Base-by-base conservation (phyloP, 2,329 filamentous ascomycete genomes). In the Alternaria sp. region DNA sequence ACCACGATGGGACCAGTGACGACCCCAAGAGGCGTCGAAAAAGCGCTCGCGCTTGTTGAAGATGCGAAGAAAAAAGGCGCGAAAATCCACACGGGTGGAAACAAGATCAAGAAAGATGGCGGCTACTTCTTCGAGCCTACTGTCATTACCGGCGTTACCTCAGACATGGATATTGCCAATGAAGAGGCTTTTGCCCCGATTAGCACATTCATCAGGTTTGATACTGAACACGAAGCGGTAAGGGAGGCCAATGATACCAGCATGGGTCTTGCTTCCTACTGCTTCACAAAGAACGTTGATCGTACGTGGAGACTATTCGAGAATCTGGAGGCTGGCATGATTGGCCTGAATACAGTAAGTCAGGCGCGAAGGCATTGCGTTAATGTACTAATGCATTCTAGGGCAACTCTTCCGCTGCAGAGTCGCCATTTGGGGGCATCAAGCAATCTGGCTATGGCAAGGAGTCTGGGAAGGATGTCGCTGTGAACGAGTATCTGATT, bases 71-170 rank as follows among this genome's bases (percentile, higher is more conserved):
- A 83, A 55, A 83, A 86, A 39, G 90, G 90, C 3, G 91, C 86
- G 1, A 85, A 84, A 44, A 76, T 91, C n/a, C 78, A 91, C 1
- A 79, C 88, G 20, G 90, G 90, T 12, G 88, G 87, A 4, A 80
- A 83, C 56, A 81, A 79, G 52, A 71, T 81, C 2, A 82, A 84
- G 2, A 73, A 72, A 43, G 72, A 80, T 8, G 78, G 81, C 0
- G 88, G 88, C 5, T 91, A 89, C 77, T 92, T 91, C 81, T 90
- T 91, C 76, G 83, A 89, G 72, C 89, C 88, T 1, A 91, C 89
- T 0, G 85, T 91, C 56, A 83, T 91, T 41, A 83, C 83, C 0
- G 84, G 85, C 5, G 86, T 88, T 63, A 87, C 82, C 7, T 77
- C 81, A 9, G 82, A 87, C 2, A 90, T 90, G 87, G 73, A 81